Base-by-base conservation (phyloP, 2,329 filamentous ascomycete genomes). In the Penicillium sp. region DNA sequence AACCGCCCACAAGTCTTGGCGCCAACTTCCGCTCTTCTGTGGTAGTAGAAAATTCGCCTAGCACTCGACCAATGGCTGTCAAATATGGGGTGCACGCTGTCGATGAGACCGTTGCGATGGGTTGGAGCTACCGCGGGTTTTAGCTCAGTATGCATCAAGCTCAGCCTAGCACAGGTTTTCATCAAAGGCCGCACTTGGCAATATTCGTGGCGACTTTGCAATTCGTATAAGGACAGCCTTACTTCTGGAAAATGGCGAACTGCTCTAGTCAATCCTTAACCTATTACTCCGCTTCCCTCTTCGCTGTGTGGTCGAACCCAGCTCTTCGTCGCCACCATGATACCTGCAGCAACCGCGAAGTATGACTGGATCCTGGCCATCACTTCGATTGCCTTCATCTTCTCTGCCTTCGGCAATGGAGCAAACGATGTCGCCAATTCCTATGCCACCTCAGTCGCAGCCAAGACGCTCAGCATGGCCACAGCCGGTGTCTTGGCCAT, bases 391-490 rank as follows among this genome's bases (percentile, higher is more conserved):
- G 60, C 62, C 36, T 64, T 65, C 36, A 52, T 64, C 29, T 58
- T 64, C 52, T 63, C 61, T 42, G 53, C 55, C 16, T 64, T 63
- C 35, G 62, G 62, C 19, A 65, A 65, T 38, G 62, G 62, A 16
- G 62, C 62, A 38, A 65, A 65, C 52, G 77, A 79, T 76, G 76
- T 79, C 52, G 76, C 77, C 64, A 80, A 80, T 61, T 72, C 77
- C 0, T 80, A 78, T 64, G 78, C 78, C 27, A 77, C 75, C 16
- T 75, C 71, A 3, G 75, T 80, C 29, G 76, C 76, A 12, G 77
- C 77, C 3, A 67, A 72, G 22, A 77, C 76, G 31, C 69, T 80
- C 58, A 75, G 75, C 33, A 78, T 80, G 75, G 68, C 71, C 41
- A 75, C 78, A 61, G 77, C 72, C 58, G 77, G 77, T 54, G 60